A percentile compares a stretch with the other conserved stretches of the same genome.
Conservation (phyloP, 148 eudicot species). For the Rhododendron griersonianum region DNA sequence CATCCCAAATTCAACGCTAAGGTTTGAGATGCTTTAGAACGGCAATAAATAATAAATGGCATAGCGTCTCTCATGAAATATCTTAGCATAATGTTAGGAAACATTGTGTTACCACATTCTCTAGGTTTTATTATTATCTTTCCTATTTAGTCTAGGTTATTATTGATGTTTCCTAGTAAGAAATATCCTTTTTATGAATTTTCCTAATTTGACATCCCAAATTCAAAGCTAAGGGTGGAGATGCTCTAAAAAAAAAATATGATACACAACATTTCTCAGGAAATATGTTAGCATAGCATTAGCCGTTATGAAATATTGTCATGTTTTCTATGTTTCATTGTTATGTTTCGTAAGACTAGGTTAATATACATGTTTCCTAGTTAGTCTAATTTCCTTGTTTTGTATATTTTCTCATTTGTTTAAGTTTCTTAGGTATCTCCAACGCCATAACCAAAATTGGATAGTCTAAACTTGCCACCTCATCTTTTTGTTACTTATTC, state of each 20-base stretch:
- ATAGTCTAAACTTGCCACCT: no score
- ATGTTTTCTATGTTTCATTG: neutral
- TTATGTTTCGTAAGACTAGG: neutral
- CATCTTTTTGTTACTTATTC: no score
- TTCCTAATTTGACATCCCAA: neutral
- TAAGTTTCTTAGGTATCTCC: neutral
- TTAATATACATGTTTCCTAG: no score
- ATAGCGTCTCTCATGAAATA: neutral
- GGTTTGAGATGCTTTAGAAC: neutral
- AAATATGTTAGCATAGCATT: neutral
- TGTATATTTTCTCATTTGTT: neutral
- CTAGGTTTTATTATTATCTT: no score
- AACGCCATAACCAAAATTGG: neutral
- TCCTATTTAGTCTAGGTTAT: neutral
- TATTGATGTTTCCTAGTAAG: neutral
- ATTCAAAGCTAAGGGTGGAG: neutral
- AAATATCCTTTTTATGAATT: no score
- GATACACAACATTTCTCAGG: neutral
- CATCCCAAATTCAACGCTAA: neutral
- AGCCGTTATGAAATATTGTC: no score
- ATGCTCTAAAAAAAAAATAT: neutral
- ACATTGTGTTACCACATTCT: neutral
- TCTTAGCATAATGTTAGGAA: neutral
- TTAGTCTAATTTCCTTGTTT: no score
- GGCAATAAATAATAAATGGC: neutral